These are phyloP conservation scores for Modicella reniformis DNA, from an alignment of 371 early-diverging fungal species.

Conservation along the genomic window DNA sequence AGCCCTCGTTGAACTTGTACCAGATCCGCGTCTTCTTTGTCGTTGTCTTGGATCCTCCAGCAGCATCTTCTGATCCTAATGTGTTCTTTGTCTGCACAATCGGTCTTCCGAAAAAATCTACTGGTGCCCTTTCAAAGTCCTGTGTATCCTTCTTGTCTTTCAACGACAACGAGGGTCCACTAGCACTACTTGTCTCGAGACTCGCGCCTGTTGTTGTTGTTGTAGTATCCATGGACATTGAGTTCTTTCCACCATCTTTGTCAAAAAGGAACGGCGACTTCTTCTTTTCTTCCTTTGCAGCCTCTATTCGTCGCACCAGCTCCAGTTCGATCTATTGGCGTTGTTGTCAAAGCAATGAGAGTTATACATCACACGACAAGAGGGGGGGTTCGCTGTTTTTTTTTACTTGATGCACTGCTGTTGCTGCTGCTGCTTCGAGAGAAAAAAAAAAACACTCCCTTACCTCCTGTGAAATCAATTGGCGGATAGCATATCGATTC, in stretches of 20 bases:
- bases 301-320: constrained; percentile 63
- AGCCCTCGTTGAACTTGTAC: constrained; percentile 86
- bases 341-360: not conserved
- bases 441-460: not conserved
- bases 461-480: constrained; percentile 84
- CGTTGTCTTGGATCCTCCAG: constrained; percentile 1
- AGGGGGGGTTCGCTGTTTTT: no score
- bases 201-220: no score
- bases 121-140: constrained; percentile 42
- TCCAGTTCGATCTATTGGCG: constrained; percentile 69
- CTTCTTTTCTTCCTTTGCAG: constrained; percentile 32
- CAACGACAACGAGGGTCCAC: no score
- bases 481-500: constrained; percentile 77
- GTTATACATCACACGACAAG: no score
- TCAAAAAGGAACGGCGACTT: constrained; percentile 13
- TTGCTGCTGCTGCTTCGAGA: no score
- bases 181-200: constrained; percentile 9
- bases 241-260: constrained; percentile 10
- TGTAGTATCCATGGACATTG: not conserved
- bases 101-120: constrained; percentile 78
- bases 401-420: no score
- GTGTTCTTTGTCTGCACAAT: constrained; percentile 46
- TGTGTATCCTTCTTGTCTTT: constrained; percentile 18
- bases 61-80: not conserved
- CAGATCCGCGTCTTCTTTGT: constrained; percentile 55